phyloP scores from a whole-genome alignment of 1,139 yeast species.

The Kazachstania sp. region DNA sequence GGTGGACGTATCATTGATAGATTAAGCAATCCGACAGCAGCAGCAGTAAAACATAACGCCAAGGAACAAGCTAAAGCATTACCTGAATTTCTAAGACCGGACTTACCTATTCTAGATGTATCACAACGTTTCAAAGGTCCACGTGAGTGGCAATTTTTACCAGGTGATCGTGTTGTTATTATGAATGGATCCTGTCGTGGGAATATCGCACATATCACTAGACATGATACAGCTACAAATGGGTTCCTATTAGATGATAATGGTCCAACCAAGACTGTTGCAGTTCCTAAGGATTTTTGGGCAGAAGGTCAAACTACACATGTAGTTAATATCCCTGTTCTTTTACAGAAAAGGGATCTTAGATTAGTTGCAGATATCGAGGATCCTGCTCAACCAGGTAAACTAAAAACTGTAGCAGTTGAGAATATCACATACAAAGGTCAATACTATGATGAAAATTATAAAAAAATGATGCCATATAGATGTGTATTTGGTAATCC shows the following conservation, averaged over 20 bases:
- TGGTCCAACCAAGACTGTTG: conserved; percentile 44
- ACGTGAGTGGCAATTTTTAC: conserved; percentile 44
- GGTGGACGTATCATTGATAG: conserved; percentile 24
- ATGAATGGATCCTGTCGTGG: conserved; percentile 66
- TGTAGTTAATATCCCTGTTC: conserved; percentile 46
- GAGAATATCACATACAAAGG: conserved; percentile 62
- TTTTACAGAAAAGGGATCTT: conserved; percentile 56
- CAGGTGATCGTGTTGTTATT: conserved; percentile 60
- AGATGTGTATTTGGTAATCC: conserved; percentile 65
- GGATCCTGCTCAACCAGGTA: conserved; percentile 37
- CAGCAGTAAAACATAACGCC: conserved; percentile 23
- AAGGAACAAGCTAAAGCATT: conserved; percentile 25
- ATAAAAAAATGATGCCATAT: conserved; percentile 65
- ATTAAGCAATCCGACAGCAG: conserved; percentile 21
- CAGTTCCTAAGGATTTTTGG: conserved; percentile 67
- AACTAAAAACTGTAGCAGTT: conserved; percentile 64
- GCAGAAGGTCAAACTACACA: conserved; percentile 65
- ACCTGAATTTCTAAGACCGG: conserved; percentile 32
- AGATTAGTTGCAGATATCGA: conserved; percentile 72
- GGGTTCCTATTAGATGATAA: conserved; percentile 47
- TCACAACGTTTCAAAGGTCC: conserved; percentile 34
- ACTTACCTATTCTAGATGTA: conserved; percentile 31
- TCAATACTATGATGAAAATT: conserved; percentile 63
- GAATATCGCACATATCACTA: conserved; percentile 51
- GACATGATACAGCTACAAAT: conserved; percentile 42